A percentile compares a stretch with the other conserved stretches of the same genome.
Conservation (phyloP, 257 asterid species). For the Euphrasia confusa region DNA sequence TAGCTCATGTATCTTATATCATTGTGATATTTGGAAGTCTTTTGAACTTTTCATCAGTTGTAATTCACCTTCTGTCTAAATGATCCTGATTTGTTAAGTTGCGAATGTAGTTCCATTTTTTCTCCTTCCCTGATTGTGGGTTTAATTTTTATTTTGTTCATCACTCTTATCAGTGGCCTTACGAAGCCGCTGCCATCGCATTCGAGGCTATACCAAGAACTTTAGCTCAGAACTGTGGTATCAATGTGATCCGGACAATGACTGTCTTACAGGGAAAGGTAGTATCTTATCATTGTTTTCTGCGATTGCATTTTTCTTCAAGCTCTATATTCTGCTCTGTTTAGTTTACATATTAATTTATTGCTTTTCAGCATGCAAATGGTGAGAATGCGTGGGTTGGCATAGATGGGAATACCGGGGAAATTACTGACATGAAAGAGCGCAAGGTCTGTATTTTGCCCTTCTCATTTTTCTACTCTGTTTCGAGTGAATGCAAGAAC, state of each 20-base stretch:
- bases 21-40: background rate
- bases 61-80: background rate
- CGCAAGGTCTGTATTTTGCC: conserved; percentile 53
- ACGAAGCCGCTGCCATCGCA: conserved; percentile 98
- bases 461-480: background rate
- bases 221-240: conserved; percentile 96
- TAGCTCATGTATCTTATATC: conserved; percentile 2
- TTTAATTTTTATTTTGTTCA: background rate
- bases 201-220: conserved; percentile 98
- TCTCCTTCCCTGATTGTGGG: background rate
- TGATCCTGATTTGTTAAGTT: background rate
- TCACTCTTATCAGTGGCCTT: conserved; percentile 72
- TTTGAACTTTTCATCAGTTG: background rate
- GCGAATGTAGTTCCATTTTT: background rate
- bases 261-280: conserved; percentile 96
- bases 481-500: background rate
- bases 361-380: conserved; percentile 61
- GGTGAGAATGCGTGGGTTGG: conserved; percentile 98
- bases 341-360: background rate
- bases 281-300: conserved; percentile 14
- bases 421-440: conserved; percentile 87
- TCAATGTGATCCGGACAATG: conserved; percentile 89
- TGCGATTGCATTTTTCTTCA: conserved; percentile 6
- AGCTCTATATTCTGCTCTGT: background rate
- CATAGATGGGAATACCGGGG: conserved; percentile 94